A percentile compares a stretch with the other conserved stretches of the same genome.
These are phyloP conservation scores for Pseudogymnoascus verrucosus DNA, from an alignment of 2,329 filamentous ascomycete species.

Conservation along the genomic window DNA sequence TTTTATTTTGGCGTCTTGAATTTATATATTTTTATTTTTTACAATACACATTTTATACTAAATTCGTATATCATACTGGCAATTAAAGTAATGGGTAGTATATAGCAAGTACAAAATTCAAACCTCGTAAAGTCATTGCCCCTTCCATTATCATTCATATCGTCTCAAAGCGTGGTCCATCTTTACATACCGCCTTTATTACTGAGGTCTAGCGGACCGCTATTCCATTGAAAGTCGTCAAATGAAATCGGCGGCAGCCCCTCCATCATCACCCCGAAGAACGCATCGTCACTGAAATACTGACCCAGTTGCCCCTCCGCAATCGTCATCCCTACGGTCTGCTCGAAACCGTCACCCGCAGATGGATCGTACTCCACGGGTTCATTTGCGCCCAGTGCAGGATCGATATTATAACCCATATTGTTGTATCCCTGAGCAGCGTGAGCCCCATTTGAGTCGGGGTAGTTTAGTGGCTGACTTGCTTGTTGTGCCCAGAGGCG, in stretches of 20 bases:
- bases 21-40: not conserved
- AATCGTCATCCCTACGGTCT: constrained; percentile 27
- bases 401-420: constrained; percentile 22
- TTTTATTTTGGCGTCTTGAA: not conserved
- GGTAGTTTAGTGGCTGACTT: not conserved
- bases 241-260: not conserved
- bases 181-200: not conserved
- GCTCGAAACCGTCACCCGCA: constrained; percentile 28
- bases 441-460: constrained; percentile 3
- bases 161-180: not conserved
- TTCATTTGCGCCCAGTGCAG: constrained; percentile 19
- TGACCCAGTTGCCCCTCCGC: constrained; percentile 25
- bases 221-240: constrained; percentile 1
- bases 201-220: not conserved
- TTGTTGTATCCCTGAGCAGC: constrained; percentile 4
- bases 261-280: constrained; percentile 24
- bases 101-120: not conserved
- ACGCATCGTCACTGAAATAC: constrained; percentile 25
- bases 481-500: constrained; percentile 11
- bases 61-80: not conserved
- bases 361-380: constrained; percentile 20
- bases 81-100: not conserved
- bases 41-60: not conserved
- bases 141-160: not conserved
- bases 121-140: not conserved